Evolutionary conservation across 2,329 filamentous ascomycete species (phyloP).

Genomic region (Paecilomyces fulvus): DNA sequence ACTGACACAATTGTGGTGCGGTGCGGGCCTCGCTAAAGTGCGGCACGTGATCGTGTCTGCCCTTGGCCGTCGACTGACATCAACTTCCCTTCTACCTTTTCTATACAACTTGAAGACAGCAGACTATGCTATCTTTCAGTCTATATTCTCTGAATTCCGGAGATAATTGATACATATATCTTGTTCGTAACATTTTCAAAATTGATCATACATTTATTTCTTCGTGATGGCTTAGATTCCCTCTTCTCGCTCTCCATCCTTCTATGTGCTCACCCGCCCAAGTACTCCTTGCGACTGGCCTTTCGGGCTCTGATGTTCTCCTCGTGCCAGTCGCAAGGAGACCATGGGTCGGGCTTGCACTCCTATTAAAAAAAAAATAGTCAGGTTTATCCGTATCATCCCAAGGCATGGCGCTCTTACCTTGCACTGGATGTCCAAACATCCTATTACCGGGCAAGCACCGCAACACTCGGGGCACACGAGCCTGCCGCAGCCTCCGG

Average conservation of each 20-base stretch:
- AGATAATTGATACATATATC: background rate
- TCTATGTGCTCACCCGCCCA: background rate
- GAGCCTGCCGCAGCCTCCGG: slow-evolving; percentile 20
- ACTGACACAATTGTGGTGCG: slow-evolving; percentile 33
- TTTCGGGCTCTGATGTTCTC: background rate
- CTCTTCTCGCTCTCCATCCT: background rate
- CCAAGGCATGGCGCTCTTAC: slow-evolving; percentile 7
- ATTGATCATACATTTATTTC: background rate
- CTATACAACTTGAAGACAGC: background rate
- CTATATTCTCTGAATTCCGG: background rate
- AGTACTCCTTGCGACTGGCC: background rate
- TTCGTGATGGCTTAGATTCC: background rate
- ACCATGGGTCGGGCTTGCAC: slow-evolving; percentile 27
- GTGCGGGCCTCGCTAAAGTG: slow-evolving; percentile 38
- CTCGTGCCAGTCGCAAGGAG: slow-evolving; percentile 25
- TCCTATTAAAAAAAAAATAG: slow-evolving; percentile 10
- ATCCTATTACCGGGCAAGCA: slow-evolving; percentile 23
- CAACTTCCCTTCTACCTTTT: background rate
- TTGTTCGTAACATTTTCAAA: background rate
- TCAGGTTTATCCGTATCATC: background rate
- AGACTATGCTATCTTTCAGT: background rate
- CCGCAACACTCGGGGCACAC: slow-evolving; percentile 29
- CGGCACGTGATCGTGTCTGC: slow-evolving; percentile 34
- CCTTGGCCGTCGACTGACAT: slow-evolving; percentile 19
- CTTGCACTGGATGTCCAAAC: slow-evolving; percentile 26